Conservation (phyloP, 805 yeast species). For the baker's yeast (Saccharomyces cerevisiae) region DNA sequence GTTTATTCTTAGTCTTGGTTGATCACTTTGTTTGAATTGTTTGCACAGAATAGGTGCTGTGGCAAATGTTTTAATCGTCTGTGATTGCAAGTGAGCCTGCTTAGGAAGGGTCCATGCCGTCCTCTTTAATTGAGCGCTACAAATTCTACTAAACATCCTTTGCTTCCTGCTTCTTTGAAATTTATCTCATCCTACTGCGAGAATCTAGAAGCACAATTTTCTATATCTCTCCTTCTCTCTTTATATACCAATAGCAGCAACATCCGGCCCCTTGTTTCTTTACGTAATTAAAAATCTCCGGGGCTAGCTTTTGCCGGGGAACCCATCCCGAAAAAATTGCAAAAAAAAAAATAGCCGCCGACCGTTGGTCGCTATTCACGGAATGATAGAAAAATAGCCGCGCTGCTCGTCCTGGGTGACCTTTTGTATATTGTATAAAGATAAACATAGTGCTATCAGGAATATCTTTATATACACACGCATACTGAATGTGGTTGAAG, state of each 20-base stretch:
- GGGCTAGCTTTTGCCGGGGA: not conserved
- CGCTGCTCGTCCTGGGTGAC: not conserved
- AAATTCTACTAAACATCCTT: not conserved
- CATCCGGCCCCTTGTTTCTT: not conserved
- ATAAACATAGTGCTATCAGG: not conserved
- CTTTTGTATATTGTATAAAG: not conserved
- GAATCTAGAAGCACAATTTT: not conserved
- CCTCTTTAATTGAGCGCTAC: not conserved
- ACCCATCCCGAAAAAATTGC: not conserved
- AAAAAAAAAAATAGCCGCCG: not conserved
- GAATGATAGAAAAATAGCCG: not conserved
- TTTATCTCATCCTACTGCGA: not conserved
- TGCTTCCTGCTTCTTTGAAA: not conserved
- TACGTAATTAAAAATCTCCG: not conserved
- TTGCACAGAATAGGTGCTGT: not conserved
- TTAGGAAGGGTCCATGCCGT: not conserved
- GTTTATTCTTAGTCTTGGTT: constrained; percentile 66
- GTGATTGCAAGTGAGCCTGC: not conserved
- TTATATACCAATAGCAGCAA: not conserved
- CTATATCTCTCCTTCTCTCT: not conserved
- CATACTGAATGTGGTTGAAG: too few species aligned
- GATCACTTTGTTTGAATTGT: constrained; percentile 41
- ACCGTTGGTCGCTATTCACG: not conserved
- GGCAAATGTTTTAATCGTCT: not conserved
- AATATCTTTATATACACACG: too few species aligned